Conservation (phyloP, 2,329 filamentous ascomycete genomes). For the Gaeumannomyces sp. region DNA sequence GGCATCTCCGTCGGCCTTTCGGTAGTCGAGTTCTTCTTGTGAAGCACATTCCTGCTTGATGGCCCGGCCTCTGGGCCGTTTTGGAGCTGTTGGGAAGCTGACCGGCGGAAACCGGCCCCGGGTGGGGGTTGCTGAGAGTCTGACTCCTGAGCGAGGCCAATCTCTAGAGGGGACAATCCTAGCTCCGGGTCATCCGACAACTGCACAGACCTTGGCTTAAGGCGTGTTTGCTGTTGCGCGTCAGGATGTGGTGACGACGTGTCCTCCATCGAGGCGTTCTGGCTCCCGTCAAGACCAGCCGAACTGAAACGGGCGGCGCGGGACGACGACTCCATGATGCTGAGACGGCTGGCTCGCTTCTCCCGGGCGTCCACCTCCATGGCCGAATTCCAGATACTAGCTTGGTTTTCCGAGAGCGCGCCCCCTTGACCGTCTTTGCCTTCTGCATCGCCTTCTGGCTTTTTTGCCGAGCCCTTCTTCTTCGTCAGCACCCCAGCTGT, state of each 20-base stretch:
- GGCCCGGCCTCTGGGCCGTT: background rate
- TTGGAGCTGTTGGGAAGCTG: conserved; percentile 3
- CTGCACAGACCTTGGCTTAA: background rate
- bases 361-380: background rate
- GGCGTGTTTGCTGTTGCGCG: background rate
- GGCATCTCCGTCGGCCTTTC: background rate
- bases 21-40: background rate
- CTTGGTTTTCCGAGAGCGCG: background rate
- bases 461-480: background rate
- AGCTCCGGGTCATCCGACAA: background rate
- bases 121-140: background rate
- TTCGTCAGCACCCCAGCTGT: background rate
- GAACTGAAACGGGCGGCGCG: background rate
- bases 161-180: too few species aligned
- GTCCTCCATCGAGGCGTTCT: background rate
- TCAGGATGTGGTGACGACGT: background rate
- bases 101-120: conserved; percentile 3
- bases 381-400: background rate
- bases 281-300: background rate
- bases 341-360: conserved; percentile 2
- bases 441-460: background rate
- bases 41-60: background rate
- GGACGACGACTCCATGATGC: background rate
- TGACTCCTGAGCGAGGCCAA: background rate
- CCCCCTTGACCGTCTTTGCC: background rate